These are phyloP conservation scores for Erodium maritimum DNA, from an alignment of 345 rosid species.

Conservation along the genomic window DNA sequence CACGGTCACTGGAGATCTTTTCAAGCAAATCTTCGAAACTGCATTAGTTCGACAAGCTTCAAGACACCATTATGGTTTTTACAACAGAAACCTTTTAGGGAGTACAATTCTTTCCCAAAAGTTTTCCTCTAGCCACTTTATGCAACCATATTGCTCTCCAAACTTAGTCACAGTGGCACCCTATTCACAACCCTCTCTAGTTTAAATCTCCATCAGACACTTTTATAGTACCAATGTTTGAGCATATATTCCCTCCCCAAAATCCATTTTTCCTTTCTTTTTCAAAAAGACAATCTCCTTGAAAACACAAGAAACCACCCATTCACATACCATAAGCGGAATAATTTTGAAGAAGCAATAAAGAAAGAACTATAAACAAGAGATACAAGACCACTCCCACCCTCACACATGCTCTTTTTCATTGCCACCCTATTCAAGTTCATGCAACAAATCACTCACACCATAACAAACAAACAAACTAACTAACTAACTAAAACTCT, in stretches of 20 bases:
- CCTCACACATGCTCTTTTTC: not conserved
- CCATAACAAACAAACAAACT: too few species aligned
- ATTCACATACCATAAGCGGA: not conserved
- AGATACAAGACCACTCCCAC: not conserved
- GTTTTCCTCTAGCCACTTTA: constrained; percentile 33
- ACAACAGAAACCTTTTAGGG: constrained; percentile 9
- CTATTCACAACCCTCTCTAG: constrained; percentile 19
- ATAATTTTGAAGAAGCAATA: not conserved
- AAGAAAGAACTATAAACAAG: too few species aligned
- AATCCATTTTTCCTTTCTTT: constrained; percentile 10
- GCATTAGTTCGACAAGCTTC: not conserved
- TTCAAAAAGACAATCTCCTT: constrained; percentile 21
- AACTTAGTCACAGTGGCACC: constrained; percentile 18
- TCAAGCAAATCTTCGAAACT: not conserved
- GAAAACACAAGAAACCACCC: not conserved
- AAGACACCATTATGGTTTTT: constrained; percentile 3
- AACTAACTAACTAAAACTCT: too few species aligned
- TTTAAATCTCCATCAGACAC: constrained; percentile 21
- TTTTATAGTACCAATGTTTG: constrained; percentile 23
- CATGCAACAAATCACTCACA: too few species aligned
- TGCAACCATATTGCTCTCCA: constrained; percentile 13
- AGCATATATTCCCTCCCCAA: constrained; percentile 45
- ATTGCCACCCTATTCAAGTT: not conserved
- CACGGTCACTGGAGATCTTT: not conserved
- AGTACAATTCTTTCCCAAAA: constrained; percentile 25